Evolutionary conservation across 192 early-diverging fungal genomes (phyloP), one percentile per base, ranked within the genome.

Genomic region (Coemansia sp.): DNA sequence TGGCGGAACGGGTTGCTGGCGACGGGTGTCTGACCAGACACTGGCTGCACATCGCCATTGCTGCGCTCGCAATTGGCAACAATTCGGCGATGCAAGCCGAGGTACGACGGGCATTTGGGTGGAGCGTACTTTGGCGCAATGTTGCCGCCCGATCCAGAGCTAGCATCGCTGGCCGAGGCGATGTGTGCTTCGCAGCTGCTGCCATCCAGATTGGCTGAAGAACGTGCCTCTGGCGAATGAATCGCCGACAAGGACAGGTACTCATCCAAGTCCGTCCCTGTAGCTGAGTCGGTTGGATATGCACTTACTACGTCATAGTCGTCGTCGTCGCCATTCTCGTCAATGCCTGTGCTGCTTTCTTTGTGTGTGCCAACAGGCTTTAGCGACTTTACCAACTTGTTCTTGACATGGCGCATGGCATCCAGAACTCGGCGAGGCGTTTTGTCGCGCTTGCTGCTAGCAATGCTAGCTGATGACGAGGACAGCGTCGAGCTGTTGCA

Each of bases 171-270:
- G 48, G 59, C 29, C 42, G 42, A 34, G 26, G 4, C 24, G 15
- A 48, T 37, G 40, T 53, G 53, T 2, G 32, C 39, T 8, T 62
- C 60, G 50, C 26, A 33, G 15, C 52, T 42, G 35, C 33, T 58
- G 44, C 19, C 62, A 21, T 40, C 44, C 14, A 53, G 48, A 42
- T 60, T 55, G n/a, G 53, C 41, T 14, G 58, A 52, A 11, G 41
- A 24, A 15, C 50, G 29, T 42, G 56, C 54, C 48, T 65, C 60
- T 3, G 70, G 70, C 22, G 70, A 80, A 38, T 73, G 55, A 10
- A 61, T 34, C n/a, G 65, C 62, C 3, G 75, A 78, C 44, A 54
- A 56, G 14, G 75, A 79, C 50, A 79, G 44, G 32, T 79, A 72
- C 6, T 56, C 58, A 21, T 71, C 62, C 34, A 78, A 50, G 4